These are phyloP conservation scores for Metschnikowia picachoensis DNA, from an alignment of 805 yeast genomes.

Conservation along the genomic window DNA sequence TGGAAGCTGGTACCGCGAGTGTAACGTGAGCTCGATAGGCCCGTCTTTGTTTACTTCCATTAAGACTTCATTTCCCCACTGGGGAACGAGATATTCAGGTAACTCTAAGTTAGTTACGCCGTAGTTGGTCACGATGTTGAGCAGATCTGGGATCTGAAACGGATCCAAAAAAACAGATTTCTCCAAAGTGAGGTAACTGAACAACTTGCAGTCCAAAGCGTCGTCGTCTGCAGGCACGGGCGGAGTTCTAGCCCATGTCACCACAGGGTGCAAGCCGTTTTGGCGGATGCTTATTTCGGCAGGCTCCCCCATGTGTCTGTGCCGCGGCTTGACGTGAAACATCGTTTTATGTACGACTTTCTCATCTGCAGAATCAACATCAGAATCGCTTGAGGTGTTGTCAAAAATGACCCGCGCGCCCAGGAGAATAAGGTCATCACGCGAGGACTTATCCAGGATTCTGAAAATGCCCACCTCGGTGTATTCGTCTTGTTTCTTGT, in stretches of 20 bases:
- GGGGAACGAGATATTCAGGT: slow-evolving; percentile 33
- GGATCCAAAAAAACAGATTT: slow-evolving; percentile 36
- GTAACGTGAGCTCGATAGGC: slow-evolving; percentile 27
- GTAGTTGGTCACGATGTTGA: slow-evolving; percentile 22
- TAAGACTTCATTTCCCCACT: slow-evolving; percentile 41
- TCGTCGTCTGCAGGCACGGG: slow-evolving; percentile 24
- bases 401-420: slow-evolving; percentile 31
- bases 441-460: slow-evolving; percentile 24
- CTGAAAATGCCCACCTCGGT: slow-evolving; percentile 39
- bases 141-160: slow-evolving; percentile 30
- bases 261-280: slow-evolving; percentile 39
- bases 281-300: slow-evolving; percentile 7
- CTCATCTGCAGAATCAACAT: background rate
- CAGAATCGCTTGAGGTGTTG: slow-evolving; percentile 15
- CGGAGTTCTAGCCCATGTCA: slow-evolving; percentile 12
- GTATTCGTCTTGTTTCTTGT: slow-evolving; percentile 2
- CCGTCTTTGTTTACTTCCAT: slow-evolving; percentile 22
- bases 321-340: slow-evolving; percentile 41
- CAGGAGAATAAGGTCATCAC: slow-evolving; percentile 33
- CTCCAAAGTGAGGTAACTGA: slow-evolving; percentile 29
- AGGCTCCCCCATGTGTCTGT: slow-evolving; percentile 16
- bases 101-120: slow-evolving; percentile 38
- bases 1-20: slow-evolving; percentile 41
- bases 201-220: slow-evolving; percentile 27
- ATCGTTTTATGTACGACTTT: slow-evolving; percentile 29